Base-by-base conservation (phyloP, 768 basidiomycete species). In the Tulasnella sp. region DNA sequence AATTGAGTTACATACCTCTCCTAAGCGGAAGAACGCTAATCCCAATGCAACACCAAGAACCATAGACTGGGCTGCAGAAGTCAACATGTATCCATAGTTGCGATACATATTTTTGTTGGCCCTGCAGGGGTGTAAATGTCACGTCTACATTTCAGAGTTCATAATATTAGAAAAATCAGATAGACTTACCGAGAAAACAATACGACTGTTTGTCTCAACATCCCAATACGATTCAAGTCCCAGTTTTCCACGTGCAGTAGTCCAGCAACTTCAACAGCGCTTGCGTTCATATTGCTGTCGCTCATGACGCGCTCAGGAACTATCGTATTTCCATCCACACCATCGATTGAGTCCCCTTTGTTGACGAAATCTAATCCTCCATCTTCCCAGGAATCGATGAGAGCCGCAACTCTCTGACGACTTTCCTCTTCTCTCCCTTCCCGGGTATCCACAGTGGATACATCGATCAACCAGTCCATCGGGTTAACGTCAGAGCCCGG, bases 401-500 rank as follows among this genome's bases (percentile, higher is more conserved):
- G 61, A 3, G 46, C 41, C 1, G 57, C 59, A 24, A 72, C 68
- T 4, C 66, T 61, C 12, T 58, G 59, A 9, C 57, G 46, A 5
- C 68, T 66, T 34, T 58, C 60, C 5, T 61, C 61, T 55, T 72
- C 70, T 1, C 60, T 60, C 13, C 66, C 64, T 7, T 64, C 58
- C 25, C 64, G 62, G 39, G 64, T 67, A 57, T 74, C 72, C 31
- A 74, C 54, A 1, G 57, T 58, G 7, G 65, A 60, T 27, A 72
- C 60, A 53, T 74, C 72, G 57, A 71, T 67, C 12, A 67, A 57
- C 45, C 66, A 67, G 55, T 73, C 71, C 15, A 72, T 61, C 8
- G 70, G 71, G 55, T 74, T 74, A 9, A 67, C 65, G 8, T 66
- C 65, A n/a, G 55, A 52, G 41, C 60, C 59, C 2, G 63, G 61